Conservation (phyloP, 768 basidiomycete species). For the Trametes villosa region DNA sequence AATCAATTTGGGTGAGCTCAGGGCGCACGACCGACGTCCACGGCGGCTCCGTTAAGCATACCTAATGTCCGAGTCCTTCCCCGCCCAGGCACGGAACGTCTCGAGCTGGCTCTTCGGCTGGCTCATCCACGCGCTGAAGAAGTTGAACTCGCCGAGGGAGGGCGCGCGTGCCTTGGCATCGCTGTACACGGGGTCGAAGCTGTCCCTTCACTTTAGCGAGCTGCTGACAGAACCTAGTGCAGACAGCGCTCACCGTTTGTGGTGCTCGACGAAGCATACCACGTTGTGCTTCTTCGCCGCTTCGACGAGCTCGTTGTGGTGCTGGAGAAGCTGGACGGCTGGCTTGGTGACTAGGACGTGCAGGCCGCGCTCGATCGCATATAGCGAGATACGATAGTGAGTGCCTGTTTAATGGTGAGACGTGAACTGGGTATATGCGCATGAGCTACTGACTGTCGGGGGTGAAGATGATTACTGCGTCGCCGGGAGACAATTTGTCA, state of each 20-base stretch:
- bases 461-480: slow-evolving; percentile 93
- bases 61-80: slow-evolving; percentile 93
- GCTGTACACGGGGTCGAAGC: slow-evolving; percentile 90
- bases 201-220: slow-evolving; percentile 29
- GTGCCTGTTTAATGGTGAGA: slow-evolving; percentile 52
- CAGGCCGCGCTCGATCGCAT: slow-evolving; percentile 82
- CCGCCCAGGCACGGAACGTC: slow-evolving; percentile 95
- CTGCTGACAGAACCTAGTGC: neutral
- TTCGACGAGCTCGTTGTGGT: slow-evolving; percentile 79
- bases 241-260: slow-evolving; percentile 66
- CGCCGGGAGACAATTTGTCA: slow-evolving; percentile 73
- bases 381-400: slow-evolving; percentile 82
- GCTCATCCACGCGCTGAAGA: slow-evolving; percentile 97
- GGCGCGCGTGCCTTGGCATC: slow-evolving; percentile 83
- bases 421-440: neutral
- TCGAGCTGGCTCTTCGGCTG: slow-evolving; percentile 95
- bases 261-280: slow-evolving; percentile 93
- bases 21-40: neutral
- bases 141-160: slow-evolving; percentile 88
- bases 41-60: slow-evolving; percentile 28
- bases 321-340: slow-evolving; percentile 81
- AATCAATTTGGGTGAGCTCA: neutral
- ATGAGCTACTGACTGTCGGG: slow-evolving; percentile 71
- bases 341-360: slow-evolving; percentile 95
- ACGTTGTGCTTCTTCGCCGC: slow-evolving; percentile 81